Evolutionary conservation across 2,329 filamentous ascomycete genomes (phyloP), one percentile per base, ranked within the genome.

Genomic region (Sphaerulina vaccinii): DNA sequence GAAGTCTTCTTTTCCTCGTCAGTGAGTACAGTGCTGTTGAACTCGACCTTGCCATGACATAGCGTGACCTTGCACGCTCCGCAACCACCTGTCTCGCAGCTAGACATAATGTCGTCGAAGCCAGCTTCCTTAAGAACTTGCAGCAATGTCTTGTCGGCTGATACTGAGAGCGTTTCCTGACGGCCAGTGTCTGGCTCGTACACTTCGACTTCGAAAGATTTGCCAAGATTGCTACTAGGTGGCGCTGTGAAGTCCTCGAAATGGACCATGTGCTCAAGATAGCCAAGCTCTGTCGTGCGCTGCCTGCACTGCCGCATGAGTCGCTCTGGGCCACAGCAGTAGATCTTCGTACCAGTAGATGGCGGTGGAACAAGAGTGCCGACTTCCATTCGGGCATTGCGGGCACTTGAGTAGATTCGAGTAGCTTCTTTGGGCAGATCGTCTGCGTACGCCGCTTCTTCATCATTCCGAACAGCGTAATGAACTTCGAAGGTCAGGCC

Each of bases 191-290:
- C 51, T 0, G 52, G 49, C n/a, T 78, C 76, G 5, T 67, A 65
- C 0, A 86, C 72, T 40, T 80, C 74, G 0, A 72, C 82, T 35
- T 80, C 78, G 56, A 86, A 86, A 0, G 81, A 77, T 58, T 85
- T 80, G 0, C 83, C 82, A 0, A 73, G 73, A 18, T 50, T 0
- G 74, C 70, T 16, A 78, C 74, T 1, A 3, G 38, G 24, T 7
- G 45, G 32, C 19, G 78, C 77, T 1, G 71, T 69, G 54, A 86
- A 86, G 0, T 78, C 77, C 64, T 86, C 83, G 52, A 78, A 81
- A 63, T 86, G 82, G 1, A 85, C 71, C 35, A 82, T 79, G 0
- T 73, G 70, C 2, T 75, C 70, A 0, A 71, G 65, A 0, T 86
- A 69, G 0, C 74, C 71, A 7, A 70, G 68, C 6, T 65, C 66